Conservation (phyloP, 768 basidiomycete species). For the Lactifluus volemus region DNA sequence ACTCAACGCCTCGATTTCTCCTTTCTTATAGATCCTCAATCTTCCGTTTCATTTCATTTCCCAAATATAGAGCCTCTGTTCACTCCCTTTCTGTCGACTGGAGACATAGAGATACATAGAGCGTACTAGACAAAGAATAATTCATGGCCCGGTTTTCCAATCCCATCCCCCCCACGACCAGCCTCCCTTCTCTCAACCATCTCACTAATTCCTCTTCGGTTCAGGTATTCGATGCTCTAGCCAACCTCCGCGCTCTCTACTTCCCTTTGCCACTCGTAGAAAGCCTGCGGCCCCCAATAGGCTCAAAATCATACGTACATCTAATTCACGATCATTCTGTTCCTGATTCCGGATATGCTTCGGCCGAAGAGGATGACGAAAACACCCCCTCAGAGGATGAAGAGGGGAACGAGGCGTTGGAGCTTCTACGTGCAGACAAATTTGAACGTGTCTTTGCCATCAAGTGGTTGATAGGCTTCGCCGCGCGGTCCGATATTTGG, state of each 20-base stretch:
- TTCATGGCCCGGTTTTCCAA: not conserved
- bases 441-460: constrained; percentile 63
- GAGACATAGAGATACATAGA: constrained; percentile 12
- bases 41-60: not conserved
- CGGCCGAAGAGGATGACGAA: constrained; percentile 34
- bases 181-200: constrained; percentile 48
- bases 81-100: not conserved
- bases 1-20: not conserved
- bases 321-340: constrained; percentile 35
- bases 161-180: constrained; percentile 36
- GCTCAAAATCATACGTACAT: constrained; percentile 5
- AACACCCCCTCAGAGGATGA: constrained; percentile 15
- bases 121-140: not conserved
- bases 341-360: constrained; percentile 74
- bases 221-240: constrained; percentile 34
- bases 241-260: constrained; percentile 43
- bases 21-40: not conserved
- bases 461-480: constrained; percentile 66
- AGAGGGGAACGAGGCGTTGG: constrained; percentile 27
- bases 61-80: not conserved
- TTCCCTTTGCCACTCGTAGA: constrained; percentile 31
- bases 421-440: constrained; percentile 48
- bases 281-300: constrained; percentile 19
- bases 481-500: constrained; percentile 54
- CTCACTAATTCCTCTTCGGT: constrained; percentile 31